Evolutionary conservation across 306 rosid species (phyloP), one percentile per base, ranked within the genome.

Genomic region (Cyclanthera cordifolia): DNA sequence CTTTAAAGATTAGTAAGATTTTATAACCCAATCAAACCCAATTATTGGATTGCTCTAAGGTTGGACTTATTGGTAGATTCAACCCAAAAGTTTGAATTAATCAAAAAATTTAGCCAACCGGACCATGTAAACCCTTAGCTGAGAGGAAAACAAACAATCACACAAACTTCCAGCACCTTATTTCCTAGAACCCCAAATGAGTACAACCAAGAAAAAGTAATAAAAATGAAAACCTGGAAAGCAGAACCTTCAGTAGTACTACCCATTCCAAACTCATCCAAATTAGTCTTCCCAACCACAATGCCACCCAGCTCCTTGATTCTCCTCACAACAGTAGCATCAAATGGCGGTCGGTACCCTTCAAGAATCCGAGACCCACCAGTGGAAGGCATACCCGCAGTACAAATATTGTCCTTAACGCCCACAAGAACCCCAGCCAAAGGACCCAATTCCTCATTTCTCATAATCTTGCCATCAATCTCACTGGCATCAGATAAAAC

Each of bases 251-350:
- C 99, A 51, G 99, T 93, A 71, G 99, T 86, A 72, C 96, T 90
- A 0, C 99, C 99, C 99, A 93, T 93, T 58, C 99, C 96, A 53
- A 93, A 93, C 83, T 90, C 99, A 77, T 93, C 99, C 82, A 93
- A 37, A 78, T 93, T 93, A 39, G 99, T 93, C 82, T 93, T 93
- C 4, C 99, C 99, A 27, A 90, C 83, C 66, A 87, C 85, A 85
- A 93, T 82, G 27, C 85, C 99, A 13, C 90, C 99, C 63, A 81
- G 21, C 20, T 90, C 91, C 84, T 74, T 90, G 72, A 86, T 79
- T 75, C 75, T 88, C 85, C 75, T 80, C 28, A 93, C 94, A 0
- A 90, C 96, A 0, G 96, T 93, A 1, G 98, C 98, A 47, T 93
- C 98, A 55, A 84, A 93, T 47, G 96, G 88, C 34, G 98, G 88